Evolutionary conservation across 2,329 filamentous ascomycete genomes (phyloP), one percentile per base, ranked within the genome.

Genomic region (Neopestalotiopsis rosae): DNA sequence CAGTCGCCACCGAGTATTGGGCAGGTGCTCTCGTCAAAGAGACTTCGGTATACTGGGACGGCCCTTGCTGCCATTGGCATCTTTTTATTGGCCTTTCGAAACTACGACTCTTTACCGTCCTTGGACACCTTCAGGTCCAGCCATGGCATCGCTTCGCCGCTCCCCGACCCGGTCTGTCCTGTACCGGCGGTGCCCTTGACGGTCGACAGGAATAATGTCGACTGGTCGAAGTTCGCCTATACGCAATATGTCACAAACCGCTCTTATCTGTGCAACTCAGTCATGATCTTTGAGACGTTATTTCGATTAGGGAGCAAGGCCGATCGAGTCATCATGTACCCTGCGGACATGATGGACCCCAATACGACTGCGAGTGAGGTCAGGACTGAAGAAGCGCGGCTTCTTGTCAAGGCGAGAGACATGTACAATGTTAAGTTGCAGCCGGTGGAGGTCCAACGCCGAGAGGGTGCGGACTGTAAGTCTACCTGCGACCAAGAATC

Each of bases 241-340:
- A 80, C 81, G 1, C 83, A 85, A 72, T 87, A 87, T 75, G 84
- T 82, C 45, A 87, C 85, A 0, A 77, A 82, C n/a, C 76, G 78
- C 42, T 80, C 80, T 0, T 84, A 86, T 68, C 76, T 87, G 2
- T 87, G 85, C 71, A 86, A 86, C 73, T 83, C 84, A 0, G 77
- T 87, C 59, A 85, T 87, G 84, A 76, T 86, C 2, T 85, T 87
- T 66, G 84, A 85, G 69, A 79, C 78, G 1, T 67, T 87, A 6
- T 74, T 81, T 20, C 76, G 79, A 0, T 71, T 86, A 0, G 75
- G 77, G 6, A 86, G 82, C 69, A 81, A 79, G 56, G 81, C 84
- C 3, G 81, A 84, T 14, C 78, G 83, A 1, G 75, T 86, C 2
- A 77, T 87, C 72, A 79, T 87, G 78, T 86, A 86, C 68, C 84